Base-by-base conservation (phyloP, 257 asterid species). In the Ilex asprella region DNA sequence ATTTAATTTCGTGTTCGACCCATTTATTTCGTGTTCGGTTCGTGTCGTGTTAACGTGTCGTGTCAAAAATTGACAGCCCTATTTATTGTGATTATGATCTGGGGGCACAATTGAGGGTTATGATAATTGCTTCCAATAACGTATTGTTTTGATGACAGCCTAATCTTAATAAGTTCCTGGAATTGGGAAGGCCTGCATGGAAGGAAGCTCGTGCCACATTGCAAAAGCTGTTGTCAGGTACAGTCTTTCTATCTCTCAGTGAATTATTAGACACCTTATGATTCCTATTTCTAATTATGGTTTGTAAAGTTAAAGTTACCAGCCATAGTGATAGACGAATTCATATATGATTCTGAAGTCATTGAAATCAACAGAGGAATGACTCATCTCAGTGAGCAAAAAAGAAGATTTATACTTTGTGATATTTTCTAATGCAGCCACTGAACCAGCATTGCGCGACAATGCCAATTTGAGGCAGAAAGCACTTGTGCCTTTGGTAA, bases 181-280 rank as follows among this genome's bases (percentile, higher is more conserved):
- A 62, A 66, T 61, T 87, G 87, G 96, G 99, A 7, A 81, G 86
- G 39, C 84, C 92, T n/a, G 95, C 97, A 43, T 93, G 96, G 99
- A 93, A 79, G 75, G 99, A 93, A 81, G 97, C 97, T 70, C 96
- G 99, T 55, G 31, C 77, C 8, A 81, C 94, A 32, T 70, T 93
- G 69, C 97, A 87, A 73, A 93, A 79, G 86, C 81, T 93, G 61
- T 72, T 93, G 69, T 89, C 97, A 63, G 97, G 99, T 89, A 57
- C 4, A 60, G 61, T 64, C 58, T 35, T 65, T 63, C 54, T 5
- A 49, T 3, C 7, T 35, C 8, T 35, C 8, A 35, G 10, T 12
- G 54, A 49, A 11, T 49, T n/a, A 1, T 12, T n/a, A 12, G 5
- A 6, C 54, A 49, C 16, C n/a, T 49, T 49, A 2, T 46, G 52